phyloP scores from a whole-genome alignment of 768 basidiomycete species.

The Coprinopsis marcescibilis region DNA sequence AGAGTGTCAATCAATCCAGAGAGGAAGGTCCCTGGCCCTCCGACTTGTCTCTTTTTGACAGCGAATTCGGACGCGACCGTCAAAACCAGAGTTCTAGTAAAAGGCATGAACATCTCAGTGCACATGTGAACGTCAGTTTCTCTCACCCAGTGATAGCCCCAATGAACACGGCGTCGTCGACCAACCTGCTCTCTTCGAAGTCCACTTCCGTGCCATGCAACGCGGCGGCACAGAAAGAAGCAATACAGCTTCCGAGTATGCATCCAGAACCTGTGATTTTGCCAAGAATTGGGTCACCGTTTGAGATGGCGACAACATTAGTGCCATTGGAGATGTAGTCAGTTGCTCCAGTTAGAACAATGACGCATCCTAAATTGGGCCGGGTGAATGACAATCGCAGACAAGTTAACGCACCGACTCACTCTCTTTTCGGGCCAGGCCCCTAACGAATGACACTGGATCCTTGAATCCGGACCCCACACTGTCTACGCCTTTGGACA shows the following conservation, averaged over 20 bases:
- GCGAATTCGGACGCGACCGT: conserved; percentile 62
- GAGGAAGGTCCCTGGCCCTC: conserved; percentile 62
- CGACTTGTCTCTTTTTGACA: conserved; percentile 39
- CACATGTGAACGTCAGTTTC: not conserved
- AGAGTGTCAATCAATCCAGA: conserved; percentile 59
- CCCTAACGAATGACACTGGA: conserved; percentile 62
- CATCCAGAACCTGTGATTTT: conserved; percentile 90
- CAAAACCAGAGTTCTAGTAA: conserved; percentile 46
- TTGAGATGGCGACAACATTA: conserved; percentile 59
- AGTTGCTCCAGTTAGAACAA: conserved; percentile 71
- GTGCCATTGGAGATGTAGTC: conserved; percentile 86
- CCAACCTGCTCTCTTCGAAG: conserved; percentile 36
- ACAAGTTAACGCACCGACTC: conserved; percentile 23
- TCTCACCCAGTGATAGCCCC: conserved; percentile 75
- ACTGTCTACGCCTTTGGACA: conserved; percentile 82
- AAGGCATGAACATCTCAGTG: not conserved
- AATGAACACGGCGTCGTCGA: conserved; percentile 61
- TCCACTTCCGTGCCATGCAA: conserved; percentile 27
- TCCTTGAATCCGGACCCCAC: conserved; percentile 72
- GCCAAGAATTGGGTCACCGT: conserved; percentile 70
- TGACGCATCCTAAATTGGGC: conserved; percentile 55
- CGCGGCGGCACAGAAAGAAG: conserved; percentile 75
- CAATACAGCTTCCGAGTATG: conserved; percentile 70
- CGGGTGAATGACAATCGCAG: not conserved
- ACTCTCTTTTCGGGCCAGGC: conserved; percentile 73